Evolutionary conservation across 148 eudicot genomes (phyloP), one percentile per base, ranked within the genome.

Genomic region (Arctostaphylos glauca): DNA sequence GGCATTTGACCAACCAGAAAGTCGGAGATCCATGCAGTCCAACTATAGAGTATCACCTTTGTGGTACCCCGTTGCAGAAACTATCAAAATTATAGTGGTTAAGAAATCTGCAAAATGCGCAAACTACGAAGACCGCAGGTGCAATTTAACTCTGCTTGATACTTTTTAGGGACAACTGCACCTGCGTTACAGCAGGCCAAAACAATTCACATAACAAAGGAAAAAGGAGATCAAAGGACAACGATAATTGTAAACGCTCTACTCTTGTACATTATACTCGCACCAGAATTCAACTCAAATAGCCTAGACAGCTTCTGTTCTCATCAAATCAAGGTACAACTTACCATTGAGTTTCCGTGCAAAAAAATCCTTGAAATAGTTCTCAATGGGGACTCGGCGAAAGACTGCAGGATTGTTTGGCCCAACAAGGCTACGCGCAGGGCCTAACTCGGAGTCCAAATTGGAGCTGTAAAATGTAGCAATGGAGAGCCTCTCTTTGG

Each of bases 401-500:
- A 85, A 92, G 3, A 59, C 25, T 18, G 93, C 83, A 16, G 90
- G 92, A 46, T 83, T 87, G 14, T 85, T 31, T n/a, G 86, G 87
- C 54, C 90, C 84, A 8, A 84, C 38, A 4, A 92, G 84, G 87
- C 91, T 89, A 25, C 4, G 74, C 0, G 91, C 88, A 5, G 97
- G 94, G 10, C 97, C 97, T 46, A 92, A 9, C 46, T 89, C 90
- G 0, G 84, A 79, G 44, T 89, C 88, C 9, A 87, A 38, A 48
- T 71, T 84, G 72, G 85, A 58, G 83, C 88, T 86, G 50, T 84
- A 85, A 80, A 93, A 93, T 77, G 92, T 88, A 2, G 92, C 95
- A 13, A 89, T 72, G 14, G 97, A 92, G 14, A 93, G 73, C 80
- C 94, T 90, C 81, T 86, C 91, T 74, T 86, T 80, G 15, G 31